Evolutionary conservation across 768 basidiomycete species (phyloP).

Genomic region (Lyophyllum decastes): DNA sequence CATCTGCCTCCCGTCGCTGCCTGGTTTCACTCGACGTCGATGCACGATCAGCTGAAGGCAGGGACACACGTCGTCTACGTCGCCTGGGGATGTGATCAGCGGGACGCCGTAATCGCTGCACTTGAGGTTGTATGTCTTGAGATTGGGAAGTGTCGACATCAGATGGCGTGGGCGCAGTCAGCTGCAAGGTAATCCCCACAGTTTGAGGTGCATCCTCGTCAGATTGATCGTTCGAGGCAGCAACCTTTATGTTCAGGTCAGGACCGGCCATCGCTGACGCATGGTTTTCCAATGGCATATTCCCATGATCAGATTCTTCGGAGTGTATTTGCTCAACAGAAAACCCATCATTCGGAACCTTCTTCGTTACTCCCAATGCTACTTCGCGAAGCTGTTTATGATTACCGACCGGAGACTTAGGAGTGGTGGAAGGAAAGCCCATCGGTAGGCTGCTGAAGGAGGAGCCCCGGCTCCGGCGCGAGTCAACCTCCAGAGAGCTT

Average conservation of each 20-base stretch:
- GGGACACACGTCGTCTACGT: conserved; percentile 27
- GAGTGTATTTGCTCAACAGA: conserved; percentile 5
- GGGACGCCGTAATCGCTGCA: conserved; percentile 36
- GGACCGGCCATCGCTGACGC: neutral
- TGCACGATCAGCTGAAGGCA: conserved; percentile 25
- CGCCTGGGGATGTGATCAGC: conserved; percentile 31
- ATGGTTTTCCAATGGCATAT: neutral
- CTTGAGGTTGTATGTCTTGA: neutral
- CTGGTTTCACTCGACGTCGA: conserved; percentile 28
- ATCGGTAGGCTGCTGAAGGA: conserved; percentile 41
- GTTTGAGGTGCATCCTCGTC: conserved; percentile 1
- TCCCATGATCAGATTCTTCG: conserved; percentile 5
- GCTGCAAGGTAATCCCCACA: conserved; percentile 11
- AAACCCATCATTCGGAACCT: neutral
- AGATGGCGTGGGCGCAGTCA: conserved; percentile 10
- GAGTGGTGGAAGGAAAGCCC: conserved; percentile 30
- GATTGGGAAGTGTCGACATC: conserved; percentile 3
- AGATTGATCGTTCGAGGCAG: conserved; percentile 8
- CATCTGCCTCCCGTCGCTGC: conserved; percentile 43
- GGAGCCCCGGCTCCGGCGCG: conserved; percentile 46
- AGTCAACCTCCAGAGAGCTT: conserved; percentile 46
- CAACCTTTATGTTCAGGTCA: conserved; percentile 8
- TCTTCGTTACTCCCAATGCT: neutral
- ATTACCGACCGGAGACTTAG: conserved; percentile 6
- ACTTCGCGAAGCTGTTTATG: conserved; percentile 1